Percentiles rank a stretch among this genome's conserved stretches.
Evolutionary conservation across 2,329 filamentous ascomycete genomes (phyloP).

Genomic region (Fusarium sp.): DNA sequence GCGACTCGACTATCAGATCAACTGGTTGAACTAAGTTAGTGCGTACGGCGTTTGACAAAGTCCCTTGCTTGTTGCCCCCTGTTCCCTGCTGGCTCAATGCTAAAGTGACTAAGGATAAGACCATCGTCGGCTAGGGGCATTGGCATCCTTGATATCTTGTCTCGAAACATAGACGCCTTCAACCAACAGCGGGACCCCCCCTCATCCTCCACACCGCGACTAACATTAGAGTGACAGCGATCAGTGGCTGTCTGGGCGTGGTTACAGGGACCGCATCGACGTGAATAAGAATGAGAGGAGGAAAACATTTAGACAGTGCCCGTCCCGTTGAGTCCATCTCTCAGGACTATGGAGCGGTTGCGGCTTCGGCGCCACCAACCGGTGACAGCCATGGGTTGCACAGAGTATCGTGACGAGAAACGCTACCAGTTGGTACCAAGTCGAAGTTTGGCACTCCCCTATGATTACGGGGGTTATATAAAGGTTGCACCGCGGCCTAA

Average conservation of each 20-base stretch:
- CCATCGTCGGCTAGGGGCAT: constrained; percentile 45
- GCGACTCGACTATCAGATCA: constrained; percentile 5
- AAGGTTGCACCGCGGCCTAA: constrained; percentile 24
- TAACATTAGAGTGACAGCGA: constrained; percentile 28
- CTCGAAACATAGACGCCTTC: constrained; percentile 47
- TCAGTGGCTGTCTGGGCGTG: constrained; percentile 35
- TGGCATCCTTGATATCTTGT: constrained; percentile 33
- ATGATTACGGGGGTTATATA: constrained; percentile 4
- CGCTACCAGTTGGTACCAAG: not conserved
- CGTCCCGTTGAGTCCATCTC: constrained; percentile 7
- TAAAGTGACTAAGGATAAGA: constrained; percentile 42
- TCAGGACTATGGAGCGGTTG: constrained; percentile 22
- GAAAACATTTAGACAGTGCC: constrained; percentile 19
- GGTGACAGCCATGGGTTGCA: constrained; percentile 19
- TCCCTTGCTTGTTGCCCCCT: constrained; percentile 27
- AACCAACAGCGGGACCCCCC: constrained; percentile 39
- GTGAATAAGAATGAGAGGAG: constrained; percentile 16
- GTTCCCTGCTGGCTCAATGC: constrained; percentile 45
- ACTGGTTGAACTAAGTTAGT: not conserved
- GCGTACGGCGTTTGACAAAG: constrained; percentile 10
- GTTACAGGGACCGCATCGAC: constrained; percentile 40
- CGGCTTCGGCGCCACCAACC: constrained; percentile 31
- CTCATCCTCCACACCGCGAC: constrained; percentile 34
- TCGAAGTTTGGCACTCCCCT: constrained; percentile 5
- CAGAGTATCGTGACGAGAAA: not conserved